Conservation (phyloP, 495 filamentous ascomycete species). For the Penicillium arizonense region DNA sequence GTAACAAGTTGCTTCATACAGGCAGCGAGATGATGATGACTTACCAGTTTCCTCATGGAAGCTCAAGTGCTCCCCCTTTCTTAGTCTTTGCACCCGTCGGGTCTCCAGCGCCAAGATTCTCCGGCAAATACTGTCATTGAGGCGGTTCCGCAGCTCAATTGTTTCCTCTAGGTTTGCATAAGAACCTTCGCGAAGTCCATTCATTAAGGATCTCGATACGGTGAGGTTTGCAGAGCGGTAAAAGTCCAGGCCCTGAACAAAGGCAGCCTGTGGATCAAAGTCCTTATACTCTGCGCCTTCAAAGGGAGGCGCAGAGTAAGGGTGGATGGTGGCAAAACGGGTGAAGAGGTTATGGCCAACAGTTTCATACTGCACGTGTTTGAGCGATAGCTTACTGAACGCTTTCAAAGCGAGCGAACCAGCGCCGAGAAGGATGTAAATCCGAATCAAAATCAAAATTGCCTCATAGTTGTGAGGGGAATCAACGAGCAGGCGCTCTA, state of each 20-base stretch:
- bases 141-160: slow-evolving; percentile 36
- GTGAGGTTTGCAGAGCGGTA: slow-evolving; percentile 37
- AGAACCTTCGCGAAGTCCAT: slow-evolving; percentile 36
- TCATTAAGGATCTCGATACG: slow-evolving; percentile 28
- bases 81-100: slow-evolving; percentile 40
- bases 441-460: slow-evolving; percentile 51
- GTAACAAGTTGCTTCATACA: background rate
- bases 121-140: slow-evolving; percentile 41
- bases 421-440: slow-evolving; percentile 54
- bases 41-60: slow-evolving; percentile 40
- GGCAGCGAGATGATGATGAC: slow-evolving; percentile 1
- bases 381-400: slow-evolving; percentile 57
- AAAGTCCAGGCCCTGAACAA: slow-evolving; percentile 41
- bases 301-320: slow-evolving; percentile 40
- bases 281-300: slow-evolving; percentile 43
- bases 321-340: slow-evolving; percentile 56
- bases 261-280: slow-evolving; percentile 41
- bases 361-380: slow-evolving; percentile 60
- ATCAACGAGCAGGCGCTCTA: slow-evolving; percentile 48
- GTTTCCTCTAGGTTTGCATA: slow-evolving; percentile 41
- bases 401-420: slow-evolving; percentile 51
- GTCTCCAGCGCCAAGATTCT: slow-evolving; percentile 42
- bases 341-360: slow-evolving; percentile 58
- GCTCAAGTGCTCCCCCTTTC: slow-evolving; percentile 34
- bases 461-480: slow-evolving; percentile 60